Evolutionary conservation across 306 rosid species (phyloP).

Genomic region (Vigna hirtella): DNA sequence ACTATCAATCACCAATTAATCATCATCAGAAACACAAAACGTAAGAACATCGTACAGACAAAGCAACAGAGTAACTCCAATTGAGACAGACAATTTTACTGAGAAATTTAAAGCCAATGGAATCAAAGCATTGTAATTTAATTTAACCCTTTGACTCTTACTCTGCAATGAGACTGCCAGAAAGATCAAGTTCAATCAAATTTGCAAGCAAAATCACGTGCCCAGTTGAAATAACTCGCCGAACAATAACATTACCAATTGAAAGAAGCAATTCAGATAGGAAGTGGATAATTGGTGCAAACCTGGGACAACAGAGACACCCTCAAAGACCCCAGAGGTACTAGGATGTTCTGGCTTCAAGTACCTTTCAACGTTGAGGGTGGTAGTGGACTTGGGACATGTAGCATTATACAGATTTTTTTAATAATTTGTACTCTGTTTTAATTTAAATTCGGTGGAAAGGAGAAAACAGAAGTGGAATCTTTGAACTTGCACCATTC

Average conservation of each 20-base stretch:
- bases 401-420: not conserved
- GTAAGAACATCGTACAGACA: not conserved
- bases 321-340: not conserved
- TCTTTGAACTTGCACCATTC: constrained; percentile 34
- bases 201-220: constrained; percentile 23
- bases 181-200: not conserved
- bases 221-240: constrained; percentile 47
- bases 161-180: not conserved
- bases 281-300: not conserved
- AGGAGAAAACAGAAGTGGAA: constrained; percentile 37
- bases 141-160: constrained; percentile 3
- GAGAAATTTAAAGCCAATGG: not conserved
- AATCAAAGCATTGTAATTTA: constrained; percentile 9
- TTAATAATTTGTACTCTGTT: not conserved
- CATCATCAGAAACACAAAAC: not conserved
- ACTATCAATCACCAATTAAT: not conserved
- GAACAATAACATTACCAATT: not conserved
- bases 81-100: not conserved
- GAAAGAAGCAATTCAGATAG: not conserved
- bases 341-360: constrained; percentile 39
- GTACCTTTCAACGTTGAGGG: constrained; percentile 6
- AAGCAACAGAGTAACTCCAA: not conserved
- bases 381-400: not conserved
- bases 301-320: not conserved
- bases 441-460: not conserved